These are phyloP conservation scores for Inosperma sp. DNA, from an alignment of 768 basidiomycete genomes.

Conservation along the genomic window DNA sequence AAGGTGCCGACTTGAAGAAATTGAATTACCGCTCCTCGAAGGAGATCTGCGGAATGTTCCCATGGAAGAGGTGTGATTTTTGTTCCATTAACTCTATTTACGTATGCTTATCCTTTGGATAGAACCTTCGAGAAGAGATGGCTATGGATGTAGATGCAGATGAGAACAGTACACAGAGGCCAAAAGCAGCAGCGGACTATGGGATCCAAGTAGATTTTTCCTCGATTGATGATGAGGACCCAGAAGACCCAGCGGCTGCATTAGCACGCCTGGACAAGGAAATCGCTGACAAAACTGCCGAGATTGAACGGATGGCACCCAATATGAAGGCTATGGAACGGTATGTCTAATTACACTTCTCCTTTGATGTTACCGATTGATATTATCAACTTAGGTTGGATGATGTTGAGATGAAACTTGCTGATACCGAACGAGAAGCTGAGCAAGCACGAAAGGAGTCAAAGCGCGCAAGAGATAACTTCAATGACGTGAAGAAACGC, in stretches of 20 bases:
- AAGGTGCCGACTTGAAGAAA: conserved; percentile 90
- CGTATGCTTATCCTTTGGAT: not conserved
- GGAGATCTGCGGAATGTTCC: conserved; percentile 85
- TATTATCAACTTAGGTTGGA: conserved; percentile 50
- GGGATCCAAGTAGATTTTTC: conserved; percentile 89
- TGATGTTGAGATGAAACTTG: conserved; percentile 77
- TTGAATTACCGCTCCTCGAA: conserved; percentile 68
- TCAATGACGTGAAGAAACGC: conserved; percentile 79
- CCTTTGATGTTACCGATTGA: not conserved
- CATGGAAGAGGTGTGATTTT: conserved; percentile 82
- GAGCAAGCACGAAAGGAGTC: conserved; percentile 89
- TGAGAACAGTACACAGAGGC: conserved; percentile 73
- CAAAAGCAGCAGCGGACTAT: conserved; percentile 70
- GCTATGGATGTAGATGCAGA: conserved; percentile 93
- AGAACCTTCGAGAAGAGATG: conserved; percentile 81
- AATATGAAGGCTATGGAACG: conserved; percentile 96
- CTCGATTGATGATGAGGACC: conserved; percentile 67
- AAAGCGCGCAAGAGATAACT: conserved; percentile 85
- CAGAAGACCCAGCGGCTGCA: conserved; percentile 59
- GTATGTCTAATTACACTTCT: conserved; percentile 41
- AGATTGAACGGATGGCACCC: conserved; percentile 92
- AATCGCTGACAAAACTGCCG: conserved; percentile 63
- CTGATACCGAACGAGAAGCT: conserved; percentile 88
- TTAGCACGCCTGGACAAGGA: conserved; percentile 71
- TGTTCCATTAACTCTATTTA: not conserved